Percentiles rank a stretch among this genome's conserved stretches.
Evolutionary conservation across 305 asterid genomes (phyloP).

Genomic region (Striga hermonthica): DNA sequence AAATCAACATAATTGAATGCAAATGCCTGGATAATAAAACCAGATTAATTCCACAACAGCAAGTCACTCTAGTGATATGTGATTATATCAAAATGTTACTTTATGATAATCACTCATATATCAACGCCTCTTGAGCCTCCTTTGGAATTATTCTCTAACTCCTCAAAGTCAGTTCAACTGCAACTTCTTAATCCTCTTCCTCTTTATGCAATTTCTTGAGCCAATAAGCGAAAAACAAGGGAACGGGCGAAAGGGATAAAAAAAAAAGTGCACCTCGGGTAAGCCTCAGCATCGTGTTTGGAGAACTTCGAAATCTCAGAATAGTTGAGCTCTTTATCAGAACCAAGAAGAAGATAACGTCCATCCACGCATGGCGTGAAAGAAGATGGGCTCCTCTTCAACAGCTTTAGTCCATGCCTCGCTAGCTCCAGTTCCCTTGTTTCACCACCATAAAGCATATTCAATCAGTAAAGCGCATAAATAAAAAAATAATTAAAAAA

Average conservation of each 20-base stretch:
- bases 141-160: neutral
- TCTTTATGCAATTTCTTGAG: conserved; percentile 13
- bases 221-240: neutral
- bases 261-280: conserved; percentile 48
- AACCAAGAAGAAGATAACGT: conserved; percentile 80
- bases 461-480: neutral
- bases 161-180: neutral
- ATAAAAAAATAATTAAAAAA: neutral
- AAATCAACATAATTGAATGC: neutral
- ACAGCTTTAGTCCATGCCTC: conserved; percentile 79
- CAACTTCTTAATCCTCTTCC: neutral
- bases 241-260: neutral
- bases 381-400: conserved; percentile 84
- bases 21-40: neutral
- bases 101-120: neutral
- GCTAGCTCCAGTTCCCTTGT: conserved; percentile 74
- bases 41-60: neutral
- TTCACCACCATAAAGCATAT: conserved; percentile 7
- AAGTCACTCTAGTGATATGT: neutral
- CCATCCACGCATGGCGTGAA: conserved; percentile 91
- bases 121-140: neutral
- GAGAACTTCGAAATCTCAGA: conserved; percentile 91
- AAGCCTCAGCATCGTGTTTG: conserved; percentile 71
- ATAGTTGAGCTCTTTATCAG: conserved; percentile 60
- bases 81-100: neutral